phyloP scores from a whole-genome alignment of 768 basidiomycete genomes.

The Rhodotorula diobovata region DNA sequence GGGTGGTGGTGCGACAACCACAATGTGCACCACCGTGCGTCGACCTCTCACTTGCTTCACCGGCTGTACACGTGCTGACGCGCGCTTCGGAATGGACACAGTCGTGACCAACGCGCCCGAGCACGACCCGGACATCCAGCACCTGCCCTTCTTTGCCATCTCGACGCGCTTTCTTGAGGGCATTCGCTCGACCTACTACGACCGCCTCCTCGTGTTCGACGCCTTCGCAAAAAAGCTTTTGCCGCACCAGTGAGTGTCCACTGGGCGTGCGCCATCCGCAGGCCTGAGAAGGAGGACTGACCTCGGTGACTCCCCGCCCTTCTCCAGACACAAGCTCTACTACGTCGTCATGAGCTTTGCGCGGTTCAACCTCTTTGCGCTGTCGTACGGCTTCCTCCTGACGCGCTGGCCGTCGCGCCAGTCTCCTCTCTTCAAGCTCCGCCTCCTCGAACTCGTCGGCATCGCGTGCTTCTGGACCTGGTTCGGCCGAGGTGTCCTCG shows the following conservation, averaged over 20 bases:
- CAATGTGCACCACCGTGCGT: conserved; percentile 90
- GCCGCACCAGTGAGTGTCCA: conserved; percentile 61
- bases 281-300: not conserved
- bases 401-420: conserved; percentile 54
- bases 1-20: conserved; percentile 97
- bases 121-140: conserved; percentile 64
- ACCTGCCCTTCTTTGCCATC: conserved; percentile 89
- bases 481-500: conserved; percentile 64
- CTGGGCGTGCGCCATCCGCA: not conserved
- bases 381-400: conserved; percentile 72
- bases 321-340: conserved; percentile 69
- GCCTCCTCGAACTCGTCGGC: conserved; percentile 64
- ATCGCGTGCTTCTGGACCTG: conserved; percentile 83
- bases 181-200: conserved; percentile 91
- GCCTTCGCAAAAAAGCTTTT: conserved; percentile 62
- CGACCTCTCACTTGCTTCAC: not conserved
- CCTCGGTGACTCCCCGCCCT: too few relatives aligned
- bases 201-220: conserved; percentile 76
- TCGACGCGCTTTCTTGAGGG: conserved; percentile 78
- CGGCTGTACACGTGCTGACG: conserved; percentile 13
- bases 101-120: conserved; percentile 97
- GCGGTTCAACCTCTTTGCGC: conserved; percentile 88
- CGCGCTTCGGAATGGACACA: conserved; percentile 44
- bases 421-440: conserved; percentile 62
- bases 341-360: conserved; percentile 84